Conservation (phyloP, 2,329 filamentous ascomycete genomes). For the Ramichloridium luteum region DNA sequence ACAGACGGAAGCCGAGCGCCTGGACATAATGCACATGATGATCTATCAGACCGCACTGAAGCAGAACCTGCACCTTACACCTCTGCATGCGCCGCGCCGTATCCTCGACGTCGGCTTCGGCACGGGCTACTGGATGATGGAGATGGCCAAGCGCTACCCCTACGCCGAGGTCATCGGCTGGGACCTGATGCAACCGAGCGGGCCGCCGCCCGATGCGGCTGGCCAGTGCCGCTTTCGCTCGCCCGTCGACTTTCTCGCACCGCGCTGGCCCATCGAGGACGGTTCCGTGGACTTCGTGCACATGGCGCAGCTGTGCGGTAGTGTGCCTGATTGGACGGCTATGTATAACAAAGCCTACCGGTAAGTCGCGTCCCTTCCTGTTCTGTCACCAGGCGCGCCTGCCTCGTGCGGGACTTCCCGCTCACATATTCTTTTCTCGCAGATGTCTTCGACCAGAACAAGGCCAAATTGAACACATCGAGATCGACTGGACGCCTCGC, state of each 20-base stretch:
- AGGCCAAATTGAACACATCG: constrained; percentile 74
- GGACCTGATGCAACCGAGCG: constrained; percentile 12
- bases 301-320: constrained; percentile 65
- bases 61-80: constrained; percentile 18
- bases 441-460: constrained; percentile 65
- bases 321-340: constrained; percentile 61
- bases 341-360: constrained; percentile 54
- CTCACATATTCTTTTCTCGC: no score
- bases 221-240: constrained; percentile 12
- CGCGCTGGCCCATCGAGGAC: constrained; percentile 55
- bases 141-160: constrained; percentile 56
- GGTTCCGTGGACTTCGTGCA: constrained; percentile 74
- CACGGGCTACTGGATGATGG: constrained; percentile 83
- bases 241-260: constrained; percentile 62
- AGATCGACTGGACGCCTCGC: constrained; percentile 70
- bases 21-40: constrained; percentile 16
- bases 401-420: no score
- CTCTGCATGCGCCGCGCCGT: constrained; percentile 32
- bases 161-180: constrained; percentile 16
- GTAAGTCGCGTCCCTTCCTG: no score
- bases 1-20: constrained; percentile 12
- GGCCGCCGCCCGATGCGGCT: constrained; percentile 7
- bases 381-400: no score
- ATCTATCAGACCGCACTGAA: constrained; percentile 27
- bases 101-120: constrained; percentile 65